Conservation (phyloP, 331 rosid species). For the Prunus yedoensis region DNA sequence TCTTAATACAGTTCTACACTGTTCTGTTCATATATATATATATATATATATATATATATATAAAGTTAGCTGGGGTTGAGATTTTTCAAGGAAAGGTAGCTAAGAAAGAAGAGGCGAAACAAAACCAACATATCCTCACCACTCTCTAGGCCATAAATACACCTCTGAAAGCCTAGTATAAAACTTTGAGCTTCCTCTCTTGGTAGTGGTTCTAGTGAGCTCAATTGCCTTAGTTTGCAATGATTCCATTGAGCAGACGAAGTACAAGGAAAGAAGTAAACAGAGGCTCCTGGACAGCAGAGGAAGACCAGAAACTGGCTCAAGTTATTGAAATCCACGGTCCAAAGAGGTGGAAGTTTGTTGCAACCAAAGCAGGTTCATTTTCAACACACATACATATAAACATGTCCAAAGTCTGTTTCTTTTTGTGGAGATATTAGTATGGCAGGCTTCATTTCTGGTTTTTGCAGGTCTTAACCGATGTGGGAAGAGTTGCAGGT, state of each 20-base stretch:
- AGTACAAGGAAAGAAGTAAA: constrained; percentile 23
- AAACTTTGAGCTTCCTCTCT: not conserved
- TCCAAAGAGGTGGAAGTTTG: constrained; percentile 41
- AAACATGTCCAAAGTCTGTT: not conserved
- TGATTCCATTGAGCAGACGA: constrained; percentile 17
- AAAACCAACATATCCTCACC: not conserved
- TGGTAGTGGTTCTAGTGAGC: not conserved
- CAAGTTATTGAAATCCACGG: constrained; percentile 39
- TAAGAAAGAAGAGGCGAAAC: not conserved
- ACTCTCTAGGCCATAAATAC: not conserved
- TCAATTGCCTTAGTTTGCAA: not conserved
- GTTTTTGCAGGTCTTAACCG: constrained; percentile 36
- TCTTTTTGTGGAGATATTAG: not conserved
- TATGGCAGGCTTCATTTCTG: not conserved
- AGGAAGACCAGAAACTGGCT: constrained; percentile 42
- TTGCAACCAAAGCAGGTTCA: constrained; percentile 47
- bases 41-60: not conserved
- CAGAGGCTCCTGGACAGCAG: constrained; percentile 42
- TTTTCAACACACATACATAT: too few relatives aligned
- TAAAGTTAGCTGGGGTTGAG: not conserved
- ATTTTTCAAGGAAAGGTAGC: constrained; percentile 12
- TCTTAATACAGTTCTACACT: not conserved
- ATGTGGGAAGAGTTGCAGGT: constrained; percentile 54
- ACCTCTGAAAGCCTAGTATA: not conserved
- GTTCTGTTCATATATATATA: too few relatives aligned